These are phyloP conservation scores for Lathyrus aphaca DNA, from an alignment of 306 rosid genomes.

Conservation along the genomic window DNA sequence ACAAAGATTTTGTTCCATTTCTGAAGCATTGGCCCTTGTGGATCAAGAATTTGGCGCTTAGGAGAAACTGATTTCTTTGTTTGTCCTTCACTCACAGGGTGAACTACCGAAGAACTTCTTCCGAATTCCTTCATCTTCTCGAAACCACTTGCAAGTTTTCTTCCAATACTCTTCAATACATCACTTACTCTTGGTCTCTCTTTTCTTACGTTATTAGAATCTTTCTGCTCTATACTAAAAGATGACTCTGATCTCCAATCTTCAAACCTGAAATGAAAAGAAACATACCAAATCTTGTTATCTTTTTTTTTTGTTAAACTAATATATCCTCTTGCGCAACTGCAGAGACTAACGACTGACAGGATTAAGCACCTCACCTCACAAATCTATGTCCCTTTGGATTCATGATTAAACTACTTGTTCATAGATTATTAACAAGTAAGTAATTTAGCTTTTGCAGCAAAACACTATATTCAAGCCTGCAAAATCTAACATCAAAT, in stretches of 20 bases:
- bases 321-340: too few species aligned
- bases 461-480: constrained; percentile 31
- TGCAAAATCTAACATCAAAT: constrained; percentile 4
- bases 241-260: constrained; percentile 59
- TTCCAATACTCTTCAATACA: constrained; percentile 43
- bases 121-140: constrained; percentile 38
- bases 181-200: constrained; percentile 41
- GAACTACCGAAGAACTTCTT: constrained; percentile 41
- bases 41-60: constrained; percentile 61
- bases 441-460: constrained; percentile 3
- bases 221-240: constrained; percentile 40
- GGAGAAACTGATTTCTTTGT: constrained; percentile 38
- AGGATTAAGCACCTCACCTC: constrained; percentile 51
- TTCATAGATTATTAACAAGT: constrained; percentile 16
- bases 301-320: too few species aligned
- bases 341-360: background rate
- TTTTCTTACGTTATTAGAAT: constrained; percentile 42
- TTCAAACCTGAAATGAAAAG: constrained; percentile 56
- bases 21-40: constrained; percentile 76
- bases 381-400: constrained; percentile 50
- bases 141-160: constrained; percentile 33
- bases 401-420: constrained; percentile 50
- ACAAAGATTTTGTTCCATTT: constrained; percentile 86
- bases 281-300: constrained; percentile 22
- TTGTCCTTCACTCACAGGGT: constrained; percentile 43